Evolutionary conservation across 345 rosid species (phyloP).

Genomic region (Tarenaya hassleriana): DNA sequence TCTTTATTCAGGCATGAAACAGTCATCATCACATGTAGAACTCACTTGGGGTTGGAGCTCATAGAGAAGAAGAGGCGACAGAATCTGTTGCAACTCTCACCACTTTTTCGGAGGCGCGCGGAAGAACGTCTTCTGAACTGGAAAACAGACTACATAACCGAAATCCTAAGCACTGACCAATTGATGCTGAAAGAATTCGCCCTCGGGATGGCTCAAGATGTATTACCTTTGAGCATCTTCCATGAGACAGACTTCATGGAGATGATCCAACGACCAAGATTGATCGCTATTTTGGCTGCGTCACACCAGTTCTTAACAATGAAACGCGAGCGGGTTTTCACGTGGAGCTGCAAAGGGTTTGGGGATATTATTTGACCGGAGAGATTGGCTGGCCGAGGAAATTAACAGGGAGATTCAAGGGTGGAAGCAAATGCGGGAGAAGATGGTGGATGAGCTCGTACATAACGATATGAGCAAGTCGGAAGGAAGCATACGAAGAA

Average conservation of each 20-base stretch:
- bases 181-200: constrained; percentile 38
- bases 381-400: constrained; percentile 47
- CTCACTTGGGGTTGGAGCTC: constrained; percentile 23
- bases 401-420: constrained; percentile 40
- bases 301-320: constrained; percentile 41
- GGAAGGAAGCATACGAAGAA: constrained; percentile 61
- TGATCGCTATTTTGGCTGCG: constrained; percentile 57
- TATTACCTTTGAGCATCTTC: constrained; percentile 39
- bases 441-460: constrained; percentile 75
- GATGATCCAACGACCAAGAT: constrained; percentile 42
- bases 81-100: constrained; percentile 23
- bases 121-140: constrained; percentile 34
- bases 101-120: constrained; percentile 18
- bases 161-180: constrained; percentile 39
- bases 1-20: neutral
- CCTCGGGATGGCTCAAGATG: constrained; percentile 30
- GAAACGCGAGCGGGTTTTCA: too few species aligned
- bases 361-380: constrained; percentile 28
- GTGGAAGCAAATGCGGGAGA: constrained; percentile 49
- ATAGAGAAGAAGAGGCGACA: constrained; percentile 24
- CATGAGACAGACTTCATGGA: constrained; percentile 41
- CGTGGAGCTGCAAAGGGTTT: constrained; percentile 42
- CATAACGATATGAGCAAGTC: constrained; percentile 61
- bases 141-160: constrained; percentile 54
- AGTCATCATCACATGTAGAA: neutral